Evolutionary conservation across 2,329 filamentous ascomycete species (phyloP).

Genomic region (Trichoderma sp.): DNA sequence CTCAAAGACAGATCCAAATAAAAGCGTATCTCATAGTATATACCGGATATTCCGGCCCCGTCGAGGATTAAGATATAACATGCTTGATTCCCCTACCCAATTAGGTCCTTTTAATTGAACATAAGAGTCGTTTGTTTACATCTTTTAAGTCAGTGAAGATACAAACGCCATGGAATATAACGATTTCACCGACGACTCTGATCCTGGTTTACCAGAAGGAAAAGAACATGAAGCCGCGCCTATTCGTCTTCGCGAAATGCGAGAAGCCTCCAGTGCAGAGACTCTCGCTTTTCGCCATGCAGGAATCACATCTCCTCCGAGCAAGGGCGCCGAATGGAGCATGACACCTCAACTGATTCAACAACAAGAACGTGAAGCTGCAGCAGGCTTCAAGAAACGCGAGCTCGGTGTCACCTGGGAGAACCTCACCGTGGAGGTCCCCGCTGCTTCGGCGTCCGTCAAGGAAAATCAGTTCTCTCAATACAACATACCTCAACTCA

Average conservation of each 20-base stretch:
- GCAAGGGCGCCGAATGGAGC: background rate
- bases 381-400: background rate
- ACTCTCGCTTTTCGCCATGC: background rate
- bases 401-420: background rate
- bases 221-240: background rate
- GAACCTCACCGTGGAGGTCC: background rate
- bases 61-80: background rate
- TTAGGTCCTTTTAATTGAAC: background rate
- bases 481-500: background rate
- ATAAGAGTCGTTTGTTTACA: background rate
- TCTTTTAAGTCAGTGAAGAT: background rate
- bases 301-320: background rate
- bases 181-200: background rate
- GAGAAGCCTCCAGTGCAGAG: background rate
- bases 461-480: background rate
- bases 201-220: background rate
- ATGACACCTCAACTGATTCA: background rate
- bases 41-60: background rate
- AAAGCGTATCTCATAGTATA: background rate
- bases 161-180: background rate
- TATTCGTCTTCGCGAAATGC: background rate
- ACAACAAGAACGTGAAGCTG: background rate
- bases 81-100: background rate
- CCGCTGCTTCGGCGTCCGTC: background rate
- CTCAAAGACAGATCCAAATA: background rate